Percentiles rank a stretch among this genome's conserved stretches.
Evolutionary conservation across 2,329 filamentous ascomycete genomes (phyloP).

Genomic region (Aspergillus chevalieri): DNA sequence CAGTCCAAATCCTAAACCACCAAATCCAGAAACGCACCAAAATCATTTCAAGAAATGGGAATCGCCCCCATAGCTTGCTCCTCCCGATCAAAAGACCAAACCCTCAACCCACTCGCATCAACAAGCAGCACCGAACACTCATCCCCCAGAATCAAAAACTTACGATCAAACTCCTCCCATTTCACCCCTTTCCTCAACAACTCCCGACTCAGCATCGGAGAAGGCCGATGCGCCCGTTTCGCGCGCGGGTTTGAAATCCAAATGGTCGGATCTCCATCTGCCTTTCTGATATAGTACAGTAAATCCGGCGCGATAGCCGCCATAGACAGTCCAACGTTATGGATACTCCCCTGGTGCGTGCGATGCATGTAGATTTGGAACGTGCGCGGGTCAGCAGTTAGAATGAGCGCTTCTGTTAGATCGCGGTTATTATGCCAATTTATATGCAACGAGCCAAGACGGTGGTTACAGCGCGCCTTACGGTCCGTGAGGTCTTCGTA

Average conservation of each 20-base stretch:
- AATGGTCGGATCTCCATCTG: neutral
- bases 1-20: neutral
- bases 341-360: neutral
- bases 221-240: neutral
- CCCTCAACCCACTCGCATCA: constrained; percentile 6
- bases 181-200: neutral
- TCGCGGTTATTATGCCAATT: neutral
- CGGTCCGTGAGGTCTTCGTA: neutral
- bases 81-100: constrained; percentile 20
- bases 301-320: neutral
- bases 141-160: constrained; percentile 13
- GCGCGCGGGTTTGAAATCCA: neutral
- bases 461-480: neutral
- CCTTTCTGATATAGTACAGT: neutral
- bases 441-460: neutral
- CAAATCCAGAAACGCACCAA: neutral
- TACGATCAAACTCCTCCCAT: constrained; percentile 14
- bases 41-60: neutral
- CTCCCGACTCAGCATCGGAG: neutral
- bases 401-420: neutral
- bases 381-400: neutral
- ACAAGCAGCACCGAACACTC: neutral
- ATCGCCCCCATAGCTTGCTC: neutral
- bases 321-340: neutral
- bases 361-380: neutral